Conservation (phyloP, 1,139 yeast genomes). For the Taphrina wiesneri region DNA sequence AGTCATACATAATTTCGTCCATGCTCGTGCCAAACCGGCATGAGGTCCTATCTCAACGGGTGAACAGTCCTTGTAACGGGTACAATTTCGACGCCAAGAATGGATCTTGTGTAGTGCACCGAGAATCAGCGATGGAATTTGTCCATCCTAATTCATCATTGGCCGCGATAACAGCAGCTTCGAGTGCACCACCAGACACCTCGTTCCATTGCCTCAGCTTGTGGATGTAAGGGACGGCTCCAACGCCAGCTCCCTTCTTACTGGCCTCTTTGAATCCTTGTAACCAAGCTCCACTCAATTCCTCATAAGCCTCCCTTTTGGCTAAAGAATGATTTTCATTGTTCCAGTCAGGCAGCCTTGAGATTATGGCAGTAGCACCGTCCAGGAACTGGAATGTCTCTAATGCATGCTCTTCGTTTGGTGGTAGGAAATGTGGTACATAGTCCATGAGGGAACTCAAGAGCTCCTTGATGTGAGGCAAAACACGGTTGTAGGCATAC, state of each 20-base stretch:
- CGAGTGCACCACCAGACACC: slow-evolving; percentile 50
- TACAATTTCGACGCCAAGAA: not conserved
- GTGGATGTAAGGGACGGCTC: slow-evolving; percentile 57
- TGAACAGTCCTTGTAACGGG: slow-evolving; percentile 4
- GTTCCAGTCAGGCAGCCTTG: slow-evolving; percentile 70
- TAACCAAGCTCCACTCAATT: slow-evolving; percentile 74
- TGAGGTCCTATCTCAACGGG: too few species aligned
- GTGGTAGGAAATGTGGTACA: slow-evolving; percentile 75
- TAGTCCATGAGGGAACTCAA: slow-evolving; percentile 77
- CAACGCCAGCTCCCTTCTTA: slow-evolving; percentile 48
- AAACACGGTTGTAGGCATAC: slow-evolving; percentile 83
- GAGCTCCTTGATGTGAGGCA: slow-evolving; percentile 72
- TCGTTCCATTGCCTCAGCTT: slow-evolving; percentile 64
- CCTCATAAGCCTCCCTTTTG: slow-evolving; percentile 72
- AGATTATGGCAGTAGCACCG: slow-evolving; percentile 63
- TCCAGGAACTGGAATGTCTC: slow-evolving; percentile 69
- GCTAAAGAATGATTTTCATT: slow-evolving; percentile 73
- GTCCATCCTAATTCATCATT: slow-evolving; percentile 34
- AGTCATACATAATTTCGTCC: not conserved
- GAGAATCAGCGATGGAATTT: not conserved
- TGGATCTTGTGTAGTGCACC: not conserved
- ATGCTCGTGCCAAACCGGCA: too few species aligned
- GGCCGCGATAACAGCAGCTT: slow-evolving; percentile 39
- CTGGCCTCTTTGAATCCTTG: slow-evolving; percentile 58
- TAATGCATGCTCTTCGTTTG: slow-evolving; percentile 60